Conservation (phyloP, 106 monocot genomes). For the Vanilla planifolia region DNA sequence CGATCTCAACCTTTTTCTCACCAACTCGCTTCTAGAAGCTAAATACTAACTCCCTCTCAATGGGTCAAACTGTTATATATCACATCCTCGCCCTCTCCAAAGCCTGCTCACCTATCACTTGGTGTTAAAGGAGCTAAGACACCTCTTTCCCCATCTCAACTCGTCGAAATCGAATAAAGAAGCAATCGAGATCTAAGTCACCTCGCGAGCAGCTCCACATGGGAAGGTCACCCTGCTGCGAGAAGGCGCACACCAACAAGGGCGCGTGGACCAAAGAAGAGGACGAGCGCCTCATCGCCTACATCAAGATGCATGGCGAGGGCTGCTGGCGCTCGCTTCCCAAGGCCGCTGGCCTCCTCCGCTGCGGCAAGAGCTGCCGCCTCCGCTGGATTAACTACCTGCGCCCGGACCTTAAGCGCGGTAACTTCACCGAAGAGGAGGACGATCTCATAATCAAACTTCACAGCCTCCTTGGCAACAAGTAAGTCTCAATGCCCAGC, state of each 20-base stretch:
- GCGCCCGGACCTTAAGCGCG: conserved; percentile 52
- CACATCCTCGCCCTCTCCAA: neutral
- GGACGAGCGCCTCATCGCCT: conserved; percentile 8
- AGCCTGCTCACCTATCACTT: neutral
- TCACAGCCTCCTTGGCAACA: conserved; percentile 48
- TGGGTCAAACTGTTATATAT: conserved; percentile 3
- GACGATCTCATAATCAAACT: conserved; percentile 62
- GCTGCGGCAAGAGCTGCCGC: conserved; percentile 46
- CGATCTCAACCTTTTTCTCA: conserved; percentile 10
- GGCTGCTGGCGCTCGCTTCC: conserved; percentile 52
- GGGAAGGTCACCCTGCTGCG: conserved; percentile 13
- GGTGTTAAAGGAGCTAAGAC: neutral
- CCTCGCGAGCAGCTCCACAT: too few relatives aligned
- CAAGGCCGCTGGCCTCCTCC: conserved; percentile 38
- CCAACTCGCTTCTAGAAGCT: conserved; percentile 14
- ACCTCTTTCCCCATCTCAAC: too few relatives aligned
- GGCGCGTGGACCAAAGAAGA: conserved; percentile 13
- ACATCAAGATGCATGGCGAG: conserved; percentile 16
- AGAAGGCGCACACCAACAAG: conserved; percentile 17
- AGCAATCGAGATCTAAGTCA: neutral
- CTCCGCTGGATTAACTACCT: conserved; percentile 51
- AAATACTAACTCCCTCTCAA: neutral
- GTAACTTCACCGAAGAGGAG: conserved; percentile 58
- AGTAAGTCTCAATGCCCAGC: conserved; percentile 1
- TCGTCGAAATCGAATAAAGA: neutral